Percentiles rank a stretch among this genome's conserved stretches.
phyloP scores from a whole-genome alignment of 2,329 filamentous ascomycete species.

The Myriosclerotinia curreyana region DNA sequence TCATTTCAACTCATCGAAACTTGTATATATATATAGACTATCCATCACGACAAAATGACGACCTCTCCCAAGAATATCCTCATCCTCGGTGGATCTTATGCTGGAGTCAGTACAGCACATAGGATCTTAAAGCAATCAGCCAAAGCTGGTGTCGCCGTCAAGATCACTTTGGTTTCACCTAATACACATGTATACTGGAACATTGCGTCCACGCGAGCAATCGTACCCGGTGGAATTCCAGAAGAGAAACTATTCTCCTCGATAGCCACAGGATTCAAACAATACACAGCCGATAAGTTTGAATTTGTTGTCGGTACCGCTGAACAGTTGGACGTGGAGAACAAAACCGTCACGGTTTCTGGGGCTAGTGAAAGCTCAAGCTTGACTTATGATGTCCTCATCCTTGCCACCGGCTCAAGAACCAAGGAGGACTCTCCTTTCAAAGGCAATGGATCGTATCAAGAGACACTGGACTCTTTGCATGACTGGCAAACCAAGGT shows the following conservation, averaged over 20 bases:
- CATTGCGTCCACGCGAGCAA: slow-evolving; percentile 46
- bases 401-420: slow-evolving; percentile 53
- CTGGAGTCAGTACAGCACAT: slow-evolving; percentile 37
- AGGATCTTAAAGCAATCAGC: slow-evolving; percentile 36
- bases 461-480: slow-evolving; percentile 31
- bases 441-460: slow-evolving; percentile 47
- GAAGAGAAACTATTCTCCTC: slow-evolving; percentile 44
- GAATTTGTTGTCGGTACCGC: slow-evolving; percentile 53
- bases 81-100: slow-evolving; percentile 38
- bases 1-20: background rate
- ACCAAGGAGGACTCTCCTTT: slow-evolving; percentile 46
- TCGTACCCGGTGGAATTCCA: slow-evolving; percentile 44
- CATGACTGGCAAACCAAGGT: slow-evolving; percentile 30
- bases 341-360: slow-evolving; percentile 45
- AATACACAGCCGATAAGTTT: slow-evolving; percentile 49
- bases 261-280: slow-evolving; percentile 46
- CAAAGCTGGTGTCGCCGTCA: slow-evolving; percentile 41
- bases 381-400: slow-evolving; percentile 49
- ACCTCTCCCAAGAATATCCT: slow-evolving; percentile 30
- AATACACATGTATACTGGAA: slow-evolving; percentile 51
- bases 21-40: background rate
- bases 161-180: slow-evolving; percentile 53
- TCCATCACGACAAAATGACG: background rate
- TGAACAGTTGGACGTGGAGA: slow-evolving; percentile 43
- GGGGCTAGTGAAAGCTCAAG: slow-evolving; percentile 38